phyloP scores from a whole-genome alignment of 306 rosid genomes.

The Mimosa bimucronata region DNA sequence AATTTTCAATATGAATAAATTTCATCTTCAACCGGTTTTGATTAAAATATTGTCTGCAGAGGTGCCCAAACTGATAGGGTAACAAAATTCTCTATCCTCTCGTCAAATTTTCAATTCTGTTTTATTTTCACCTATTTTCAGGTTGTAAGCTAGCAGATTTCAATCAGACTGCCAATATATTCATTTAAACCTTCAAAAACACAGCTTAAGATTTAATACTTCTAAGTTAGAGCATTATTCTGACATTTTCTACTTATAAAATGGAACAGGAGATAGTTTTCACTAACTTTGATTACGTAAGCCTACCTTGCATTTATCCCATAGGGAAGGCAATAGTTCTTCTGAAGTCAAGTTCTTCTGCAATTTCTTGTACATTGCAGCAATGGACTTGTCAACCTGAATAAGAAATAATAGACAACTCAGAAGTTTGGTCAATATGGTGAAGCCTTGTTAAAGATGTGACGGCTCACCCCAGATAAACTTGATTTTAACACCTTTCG shows the following conservation, averaged over 20 bases:
- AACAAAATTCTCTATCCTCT: neutral
- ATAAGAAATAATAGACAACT: slow-evolving; percentile 31
- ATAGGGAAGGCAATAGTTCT: slow-evolving; percentile 89
- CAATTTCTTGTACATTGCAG: slow-evolving; percentile 86
- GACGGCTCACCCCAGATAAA: slow-evolving; percentile 79
- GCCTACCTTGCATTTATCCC: slow-evolving; percentile 99
- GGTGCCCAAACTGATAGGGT: too few species aligned
- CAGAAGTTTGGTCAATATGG: slow-evolving; percentile 5
- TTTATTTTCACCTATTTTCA: neutral
- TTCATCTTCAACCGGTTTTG: too few species aligned
- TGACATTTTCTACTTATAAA: neutral
- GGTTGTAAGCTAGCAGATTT: slow-evolving; percentile 5
- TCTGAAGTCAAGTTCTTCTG: slow-evolving; percentile 96
- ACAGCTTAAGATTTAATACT: neutral
- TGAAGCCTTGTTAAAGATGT: slow-evolving; percentile 28
- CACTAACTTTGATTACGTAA: slow-evolving; percentile 11
- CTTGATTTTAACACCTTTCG: slow-evolving; percentile 90
- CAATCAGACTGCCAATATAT: slow-evolving; percentile 16
- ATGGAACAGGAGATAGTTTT: slow-evolving; percentile 24
- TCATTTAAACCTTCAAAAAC: slow-evolving; percentile 18
- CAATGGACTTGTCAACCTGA: slow-evolving; percentile 88
- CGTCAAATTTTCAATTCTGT: slow-evolving; percentile 9
- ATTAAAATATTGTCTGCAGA: too few species aligned
- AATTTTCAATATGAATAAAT: too few species aligned
- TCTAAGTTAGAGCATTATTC: neutral